These are phyloP conservation scores for Metarhizium robertsii DNA, from an alignment of 2,329 filamentous ascomycete genomes.

Conservation along the genomic window DNA sequence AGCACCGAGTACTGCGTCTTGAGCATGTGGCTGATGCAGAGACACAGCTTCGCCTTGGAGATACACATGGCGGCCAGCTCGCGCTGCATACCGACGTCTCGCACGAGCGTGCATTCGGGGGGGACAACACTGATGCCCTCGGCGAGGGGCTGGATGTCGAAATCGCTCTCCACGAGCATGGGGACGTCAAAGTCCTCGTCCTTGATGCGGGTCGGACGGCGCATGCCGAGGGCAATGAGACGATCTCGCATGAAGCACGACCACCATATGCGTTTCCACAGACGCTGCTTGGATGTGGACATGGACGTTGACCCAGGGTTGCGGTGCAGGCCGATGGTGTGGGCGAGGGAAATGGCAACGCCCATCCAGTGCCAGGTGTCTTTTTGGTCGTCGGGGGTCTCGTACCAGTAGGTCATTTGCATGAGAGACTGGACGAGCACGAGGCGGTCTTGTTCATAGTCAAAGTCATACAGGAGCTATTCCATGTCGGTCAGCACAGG, in stretches of 20 bases:
- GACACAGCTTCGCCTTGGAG: conserved; percentile 79
- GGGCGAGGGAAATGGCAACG: conserved; percentile 82
- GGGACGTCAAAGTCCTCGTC: conserved; percentile 90
- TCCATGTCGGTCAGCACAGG: conserved; percentile 11
- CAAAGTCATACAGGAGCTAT: conserved; percentile 83
- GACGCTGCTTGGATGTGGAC: conserved; percentile 60
- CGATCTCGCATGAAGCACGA: conserved; percentile 93
- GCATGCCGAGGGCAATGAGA: conserved; percentile 86
- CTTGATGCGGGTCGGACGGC: conserved; percentile 84
- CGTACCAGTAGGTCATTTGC: conserved; percentile 96
- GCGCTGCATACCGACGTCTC: conserved; percentile 63
- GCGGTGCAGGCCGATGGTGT: conserved; percentile 87
- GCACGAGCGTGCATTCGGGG: conserved; percentile 58
- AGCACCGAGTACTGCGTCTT: conserved; percentile 88
- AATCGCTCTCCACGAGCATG: conserved; percentile 77
- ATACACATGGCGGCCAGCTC: conserved; percentile 84
- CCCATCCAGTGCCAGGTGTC: conserved; percentile 99
- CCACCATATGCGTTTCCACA: conserved; percentile 98
- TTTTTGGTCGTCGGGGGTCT: conserved; percentile 93
- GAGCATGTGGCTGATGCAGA: conserved; percentile 83
- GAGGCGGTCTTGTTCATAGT: conserved; percentile 86
- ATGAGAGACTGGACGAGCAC: conserved; percentile 80
- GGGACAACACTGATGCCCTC: conserved; percentile 61
- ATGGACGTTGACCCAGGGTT: conserved; percentile 72
- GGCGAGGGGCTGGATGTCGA: conserved; percentile 63